Evolutionary conservation across 2,329 filamentous ascomycete genomes (phyloP), one percentile per base, ranked within the genome.

Genomic region (Ilyonectria mors-panacis): DNA sequence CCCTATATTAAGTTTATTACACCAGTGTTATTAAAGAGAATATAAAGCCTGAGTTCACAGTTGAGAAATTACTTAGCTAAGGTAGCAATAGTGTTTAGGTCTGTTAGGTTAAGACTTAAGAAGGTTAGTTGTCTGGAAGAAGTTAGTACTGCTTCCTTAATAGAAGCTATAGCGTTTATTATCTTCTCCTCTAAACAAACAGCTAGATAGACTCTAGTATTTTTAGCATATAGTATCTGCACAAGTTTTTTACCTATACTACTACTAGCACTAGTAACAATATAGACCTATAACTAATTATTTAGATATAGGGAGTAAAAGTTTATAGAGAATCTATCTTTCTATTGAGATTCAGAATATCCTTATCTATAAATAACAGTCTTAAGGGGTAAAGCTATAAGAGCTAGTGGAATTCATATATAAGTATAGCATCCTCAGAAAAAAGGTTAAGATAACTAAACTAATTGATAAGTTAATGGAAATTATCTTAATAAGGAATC

Each of bases 201-300:
- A 10, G 85, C 85, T 48, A 89, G 76, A 75, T 89, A 89, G 37
- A 90, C 84, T 5, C 80, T 88, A 42, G 81, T 87, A 58, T 87
- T 85, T n/a, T 81, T 82, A 5, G 78, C 73, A 74, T 89, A 90
- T 10, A 90, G 80, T 8, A 89, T 84, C 44, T 82, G 82, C 48
- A 79, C 79, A 9, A 89, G 79, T 64, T 88, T 85, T 54, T 84
- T 82, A 10, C 87, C 87, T 2, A 88, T 79, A 81, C 79, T 78
- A 0, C 74, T 75, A 51, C 78, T 79, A 26, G 77, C 71, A 26
- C 79, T 79, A 1, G 79, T 89, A 4, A 90, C 83, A 59, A 90
- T 83, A 76, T 82, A 84, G 23, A 88, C 85, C 79, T 82, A n/a
- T 28, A 17, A n/a, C 4, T 6, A 13, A 17, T 51, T 9, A 33